Base-by-base conservation (phyloP, 2,329 filamentous ascomycete genomes). In the Chrysoporthe austroafricana region DNA sequence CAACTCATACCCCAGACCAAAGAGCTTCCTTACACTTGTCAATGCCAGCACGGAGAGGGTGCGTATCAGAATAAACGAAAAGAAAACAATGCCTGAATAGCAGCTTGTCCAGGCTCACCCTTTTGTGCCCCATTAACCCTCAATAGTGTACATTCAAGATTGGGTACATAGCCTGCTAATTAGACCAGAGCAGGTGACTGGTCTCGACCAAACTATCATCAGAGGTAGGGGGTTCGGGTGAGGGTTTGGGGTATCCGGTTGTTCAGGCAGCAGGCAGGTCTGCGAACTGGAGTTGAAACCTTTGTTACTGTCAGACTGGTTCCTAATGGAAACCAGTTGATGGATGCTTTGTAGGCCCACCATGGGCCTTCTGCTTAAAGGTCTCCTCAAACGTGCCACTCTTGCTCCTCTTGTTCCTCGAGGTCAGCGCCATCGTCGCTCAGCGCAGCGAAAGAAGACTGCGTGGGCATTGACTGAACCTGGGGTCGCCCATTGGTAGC, bases 361-460 rank as follows among this genome's bases (percentile, higher is more conserved):
- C 14, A n/a, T 58, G 14, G 18, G 18, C 26, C 13, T 59, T 43
- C 11, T 36, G 21, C 32, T 46, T 34, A 21, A 4, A 9, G 13
- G 18, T 18, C 14, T 11, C 14, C 39, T 65, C 64, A 85, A 65
- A 86, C 84, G 63, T 86, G 84, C 84, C 84, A 86, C 73, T 86
- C 84, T 70, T 82, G 77, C 14, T 77, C 79, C 73, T 86, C 84
- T 70, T 82, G 77, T 13, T 77, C 79, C 14, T 81, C 80, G 18
- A 81, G 80, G 50, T 76, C 77, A 50, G 74, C 73, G 48, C 79
- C 78, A 52, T 82, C 79, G 67, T 77, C 76, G 71, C 77, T 81
- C 68, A 86, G 76, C 4, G 84, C 83, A 32, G 83, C 84, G 76
- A 85, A 86, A 6, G 84, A 82, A 5, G 77, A 78, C 69, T 75